Conservation (phyloP, 2,329 filamentous ascomycete genomes). For the Fonsecaea pedrosoi region DNA sequence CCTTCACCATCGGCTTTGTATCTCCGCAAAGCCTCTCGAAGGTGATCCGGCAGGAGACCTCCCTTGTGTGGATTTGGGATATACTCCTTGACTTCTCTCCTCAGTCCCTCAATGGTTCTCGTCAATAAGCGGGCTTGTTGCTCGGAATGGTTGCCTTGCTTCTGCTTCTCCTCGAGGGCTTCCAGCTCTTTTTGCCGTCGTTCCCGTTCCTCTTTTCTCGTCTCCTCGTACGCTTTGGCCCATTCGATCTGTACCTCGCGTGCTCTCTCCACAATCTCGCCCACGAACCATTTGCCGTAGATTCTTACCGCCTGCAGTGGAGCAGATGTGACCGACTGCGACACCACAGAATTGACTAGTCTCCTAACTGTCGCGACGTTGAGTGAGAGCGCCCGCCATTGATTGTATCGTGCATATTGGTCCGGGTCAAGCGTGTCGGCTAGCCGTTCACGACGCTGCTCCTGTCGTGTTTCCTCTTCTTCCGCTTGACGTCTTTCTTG, state of each 20-base stretch:
- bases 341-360: conserved; percentile 71
- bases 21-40: conserved; percentile 57
- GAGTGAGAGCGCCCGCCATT: conserved; percentile 43
- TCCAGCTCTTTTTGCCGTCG: conserved; percentile 64
- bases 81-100: conserved; percentile 45
- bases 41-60: conserved; percentile 56
- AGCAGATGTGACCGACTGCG: conserved; percentile 69
- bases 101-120: conserved; percentile 39
- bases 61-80: conserved; percentile 54
- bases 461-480: conserved; percentile 34
- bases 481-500: conserved; percentile 35
- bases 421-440: conserved; percentile 36
- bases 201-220: conserved; percentile 61
- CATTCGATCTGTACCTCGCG: conserved; percentile 65
- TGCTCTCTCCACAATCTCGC: conserved; percentile 69
- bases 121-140: conserved; percentile 34
- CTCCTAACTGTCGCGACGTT: conserved; percentile 58
- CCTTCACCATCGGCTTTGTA: conserved; percentile 58
- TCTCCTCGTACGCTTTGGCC: conserved; percentile 59
- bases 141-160: conserved; percentile 42
- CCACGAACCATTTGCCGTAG: conserved; percentile 71
- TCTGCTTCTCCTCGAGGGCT: conserved; percentile 45
- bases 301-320: conserved; percentile 69
- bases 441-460: conserved; percentile 34
- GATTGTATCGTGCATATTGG: conserved; percentile 35